Base-by-base conservation (phyloP, 129 eudicot genomes). In the Flaveria trinervia region DNA sequence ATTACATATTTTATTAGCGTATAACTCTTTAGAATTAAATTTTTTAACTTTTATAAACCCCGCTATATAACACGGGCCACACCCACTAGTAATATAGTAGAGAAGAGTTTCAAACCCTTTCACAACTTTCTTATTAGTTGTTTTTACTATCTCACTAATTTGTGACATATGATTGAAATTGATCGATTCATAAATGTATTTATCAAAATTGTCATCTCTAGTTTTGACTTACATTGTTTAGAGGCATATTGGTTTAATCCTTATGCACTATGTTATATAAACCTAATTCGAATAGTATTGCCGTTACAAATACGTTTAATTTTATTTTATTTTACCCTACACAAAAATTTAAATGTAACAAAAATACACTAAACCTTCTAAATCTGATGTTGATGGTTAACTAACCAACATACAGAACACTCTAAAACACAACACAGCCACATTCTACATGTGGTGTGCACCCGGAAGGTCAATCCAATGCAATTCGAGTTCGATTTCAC, bases 401-500 rank as follows among this genome's bases (percentile, higher is more conserved):
- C 14, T 67, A 71, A 71, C 48, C 65, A 71, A 71, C 76, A 71
- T 28, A 44, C 39, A 25, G 6, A 62, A 30, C 28, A 26, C 70
- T 70, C 75, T 57, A 62, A 62, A 1, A 65, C 68, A 62, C 44
- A 28, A 70, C 66, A 61, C 77, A 77, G 23, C 39, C 43, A 78
- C 26, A 36, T 77, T 60, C 72, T 48, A 70, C 17, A 17, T 13
- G 68, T 23, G 43, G 49, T 75, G 74, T 79, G 71, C 71, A n/a
- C 72, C 75, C 1, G 92, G 81, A 83, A 87, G 33, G 57, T 85
- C 87, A 57, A 88, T 83, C 92, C 92, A 88, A 13, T 77, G 85
- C 65, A 88, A 73, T 57, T 85, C 82, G n/a, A 88, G 78, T 74
- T 88, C 92, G 15, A 88, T 65, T 80, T 85, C 89, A 70, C 92